Evolutionary conservation across 208 protist genomes (phyloP).

Genomic region (Leishmania major): DNA sequence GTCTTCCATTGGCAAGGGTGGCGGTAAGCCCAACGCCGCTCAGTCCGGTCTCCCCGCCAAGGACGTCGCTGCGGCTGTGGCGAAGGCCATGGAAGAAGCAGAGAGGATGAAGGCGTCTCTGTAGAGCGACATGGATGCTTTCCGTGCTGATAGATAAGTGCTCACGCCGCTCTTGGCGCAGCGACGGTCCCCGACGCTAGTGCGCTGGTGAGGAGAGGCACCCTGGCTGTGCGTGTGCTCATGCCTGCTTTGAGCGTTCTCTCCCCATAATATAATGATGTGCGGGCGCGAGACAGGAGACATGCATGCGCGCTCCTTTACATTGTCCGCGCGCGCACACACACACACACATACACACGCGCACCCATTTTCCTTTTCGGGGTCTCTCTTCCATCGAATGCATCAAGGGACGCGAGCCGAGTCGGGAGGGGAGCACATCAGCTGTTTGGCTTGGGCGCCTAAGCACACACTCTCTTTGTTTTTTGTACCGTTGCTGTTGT

Average conservation of each 20-base stretch:
- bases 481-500: not conserved
- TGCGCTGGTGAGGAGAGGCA: not conserved
- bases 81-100: slow-evolving; percentile 66
- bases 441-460: not conserved
- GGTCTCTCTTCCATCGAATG: not conserved
- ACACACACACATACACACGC: not conserved
- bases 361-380: not conserved
- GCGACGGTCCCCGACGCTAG: not conserved
- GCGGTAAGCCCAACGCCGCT: slow-evolving; percentile 88
- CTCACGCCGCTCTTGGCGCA: not conserved
- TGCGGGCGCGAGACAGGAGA: not conserved
- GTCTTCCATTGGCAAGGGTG: slow-evolving; percentile 86
- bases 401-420: not conserved
- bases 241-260: not conserved
- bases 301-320: not conserved
- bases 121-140: slow-evolving; percentile 7
- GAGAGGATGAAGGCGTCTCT: slow-evolving; percentile 65
- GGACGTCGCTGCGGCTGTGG: slow-evolving; percentile 42
- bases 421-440: not conserved
- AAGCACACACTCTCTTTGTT: not conserved
- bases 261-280: not conserved
- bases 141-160: not conserved
- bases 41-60: slow-evolving; percentile 77
- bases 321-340: not conserved
- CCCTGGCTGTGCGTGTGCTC: not conserved